phyloP scores from a whole-genome alignment of 83 land plant genomes.

The Diphasiastrum complanatum region DNA sequence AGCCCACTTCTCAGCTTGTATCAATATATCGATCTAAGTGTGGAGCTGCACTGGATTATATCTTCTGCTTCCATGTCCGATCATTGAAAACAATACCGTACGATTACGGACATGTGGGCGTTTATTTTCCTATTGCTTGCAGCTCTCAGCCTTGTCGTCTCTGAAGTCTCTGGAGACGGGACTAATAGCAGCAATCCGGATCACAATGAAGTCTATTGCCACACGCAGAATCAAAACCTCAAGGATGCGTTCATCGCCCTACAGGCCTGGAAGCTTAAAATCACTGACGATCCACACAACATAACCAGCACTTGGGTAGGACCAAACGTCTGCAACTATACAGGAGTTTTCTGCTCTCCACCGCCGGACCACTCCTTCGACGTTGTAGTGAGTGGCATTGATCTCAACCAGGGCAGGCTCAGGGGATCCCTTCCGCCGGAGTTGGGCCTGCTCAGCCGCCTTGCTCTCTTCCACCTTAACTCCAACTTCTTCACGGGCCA shows the following conservation, averaged over 20 bases:
- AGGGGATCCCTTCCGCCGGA: conserved; percentile 58
- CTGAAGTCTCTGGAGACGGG: no score
- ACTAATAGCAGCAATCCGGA: no score
- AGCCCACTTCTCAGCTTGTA: no score
- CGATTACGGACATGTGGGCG: no score
- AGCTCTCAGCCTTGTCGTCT: no score
- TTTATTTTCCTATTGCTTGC: no score
- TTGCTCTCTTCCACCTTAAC: conserved; percentile 67
- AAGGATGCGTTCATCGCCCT: conserved; percentile 50
- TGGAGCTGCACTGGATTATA: no score
- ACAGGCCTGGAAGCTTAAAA: conserved; percentile 67
- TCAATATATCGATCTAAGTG: no score
- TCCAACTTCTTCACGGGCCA: conserved; percentile 59
- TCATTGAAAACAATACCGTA: no score
- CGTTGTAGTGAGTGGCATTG: conserved; percentile 56
- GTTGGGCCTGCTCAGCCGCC: conserved; percentile 51
- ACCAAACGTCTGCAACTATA: conserved; percentile 49
- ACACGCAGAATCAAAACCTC: no score
- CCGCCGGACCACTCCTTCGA: conserved; percentile 27
- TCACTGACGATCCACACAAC: conserved; percentile 49
- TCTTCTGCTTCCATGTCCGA: no score
- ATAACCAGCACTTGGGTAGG: conserved; percentile 61
- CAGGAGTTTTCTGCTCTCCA: conserved; percentile 49
- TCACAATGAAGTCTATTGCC: no score
- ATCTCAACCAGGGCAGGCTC: conserved; percentile 52